Evolutionary conservation across 2,329 filamentous ascomycete species (phyloP), one percentile per base, ranked within the genome.

Genomic region (Lojkania enalia): DNA sequence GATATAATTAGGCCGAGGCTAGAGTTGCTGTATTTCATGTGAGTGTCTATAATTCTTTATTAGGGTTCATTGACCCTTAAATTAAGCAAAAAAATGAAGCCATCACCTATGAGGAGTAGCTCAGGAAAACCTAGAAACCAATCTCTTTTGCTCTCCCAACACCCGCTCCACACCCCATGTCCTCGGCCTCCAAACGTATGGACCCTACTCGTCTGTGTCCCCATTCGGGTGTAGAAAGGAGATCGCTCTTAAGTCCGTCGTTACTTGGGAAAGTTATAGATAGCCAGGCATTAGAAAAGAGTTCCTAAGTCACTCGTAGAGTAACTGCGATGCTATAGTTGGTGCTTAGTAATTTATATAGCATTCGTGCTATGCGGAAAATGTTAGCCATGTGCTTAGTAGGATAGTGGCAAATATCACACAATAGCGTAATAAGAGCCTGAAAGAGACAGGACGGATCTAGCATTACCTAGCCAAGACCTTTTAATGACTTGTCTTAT

Each of bases 131-230:
- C 37, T 37, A 15, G 48, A 27, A 29, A 45, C 52, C 2, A 57
- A 20, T 15, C 36, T 41, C 11, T 49, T 41, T 3, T 43, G 62
- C 23, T 70, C 65, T 5, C 63, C n/a, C 55, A 0, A 55, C 29
- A 1, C 50, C 58, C 20, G 71, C 55, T 2, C 68, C 67, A 12
- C 60, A 52, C 2, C 68, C 68, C 0, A 58, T 67, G 38, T 69
- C 66, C 18, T 55, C 38, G n/a, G 68, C 61, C 7, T 56, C 51
- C 14, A 60, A 48, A 11, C 49, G 49, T 2, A 64, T 42, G 46
- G 63, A 71, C 1, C 69, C 39, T 5, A 60, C 14, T 63, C 56
- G 20, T 54, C 61, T 43, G 7, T 39, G 27, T 5, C 43, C 38
- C 39, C 32, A 45, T n/a, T 44, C 42, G 2, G 39, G 18, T 9